These are phyloP conservation scores for Spathaspora girioi DNA, from an alignment of 805 yeast species.

Conservation along the genomic window DNA sequence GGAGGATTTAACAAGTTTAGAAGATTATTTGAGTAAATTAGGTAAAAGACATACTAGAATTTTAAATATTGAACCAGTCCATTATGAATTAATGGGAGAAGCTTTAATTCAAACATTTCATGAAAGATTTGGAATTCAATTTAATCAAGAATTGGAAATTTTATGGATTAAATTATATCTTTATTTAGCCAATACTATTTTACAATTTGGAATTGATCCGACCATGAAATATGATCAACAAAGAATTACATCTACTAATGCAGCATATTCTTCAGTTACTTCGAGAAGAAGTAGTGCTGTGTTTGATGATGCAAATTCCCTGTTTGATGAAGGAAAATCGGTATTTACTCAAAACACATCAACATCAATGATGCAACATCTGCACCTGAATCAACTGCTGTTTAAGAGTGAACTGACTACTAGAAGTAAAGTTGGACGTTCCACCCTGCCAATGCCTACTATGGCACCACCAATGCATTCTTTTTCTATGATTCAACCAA, in stretches of 20 bases:
- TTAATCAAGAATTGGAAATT: conserved; percentile 59
- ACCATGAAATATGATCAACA: conserved; percentile 8
- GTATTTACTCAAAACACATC: background rate
- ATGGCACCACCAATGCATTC: background rate
- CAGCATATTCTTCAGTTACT: background rate
- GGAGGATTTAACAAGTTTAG: conserved; percentile 54
- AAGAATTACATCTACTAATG: no score
- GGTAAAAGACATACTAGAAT: conserved; percentile 77
- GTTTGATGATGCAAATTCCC: background rate
- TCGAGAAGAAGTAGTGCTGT: background rate
- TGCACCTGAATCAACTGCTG: no score
- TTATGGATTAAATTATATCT: conserved; percentile 71
- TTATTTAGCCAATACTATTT: conserved; percentile 62
- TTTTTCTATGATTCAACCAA: background rate
- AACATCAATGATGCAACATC: background rate
- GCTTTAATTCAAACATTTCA: conserved; percentile 66
- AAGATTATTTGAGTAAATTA: conserved; percentile 56
- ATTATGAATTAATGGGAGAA: conserved; percentile 70
- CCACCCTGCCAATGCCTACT: background rate
- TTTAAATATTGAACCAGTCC: conserved; percentile 65
- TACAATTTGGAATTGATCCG: conserved; percentile 60
- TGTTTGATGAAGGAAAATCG: conserved; percentile 1
- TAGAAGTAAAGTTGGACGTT: background rate
- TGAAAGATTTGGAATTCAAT: conserved; percentile 53
- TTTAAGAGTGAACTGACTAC: no score